A percentile compares a stretch with the other conserved stretches of the same genome.
Evolutionary conservation across 208 protist species (phyloP).

Genomic region (Kentomonas sorsogonicus): DNA sequence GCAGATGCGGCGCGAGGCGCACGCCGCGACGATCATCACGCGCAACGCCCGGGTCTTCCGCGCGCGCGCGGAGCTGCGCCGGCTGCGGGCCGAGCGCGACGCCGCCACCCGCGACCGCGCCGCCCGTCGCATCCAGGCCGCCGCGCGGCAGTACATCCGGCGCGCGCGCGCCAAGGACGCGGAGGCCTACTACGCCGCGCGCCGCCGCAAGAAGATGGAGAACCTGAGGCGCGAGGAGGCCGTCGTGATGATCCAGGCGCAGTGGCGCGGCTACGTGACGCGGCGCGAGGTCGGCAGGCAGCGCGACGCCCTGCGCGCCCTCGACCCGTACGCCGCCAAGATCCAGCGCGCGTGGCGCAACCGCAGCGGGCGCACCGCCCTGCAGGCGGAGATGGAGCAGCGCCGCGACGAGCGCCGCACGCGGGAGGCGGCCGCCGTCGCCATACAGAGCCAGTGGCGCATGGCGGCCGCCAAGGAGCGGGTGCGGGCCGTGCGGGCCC

Average conservation of each 20-base stretch:
- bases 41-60: constrained; percentile 47
- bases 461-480: constrained; percentile 57
- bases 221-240: constrained; percentile 52
- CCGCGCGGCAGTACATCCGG: constrained; percentile 27
- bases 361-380: constrained; percentile 17
- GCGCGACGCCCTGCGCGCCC: constrained; percentile 14
- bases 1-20: constrained; percentile 38
- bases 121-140: constrained; percentile 54
- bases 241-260: constrained; percentile 61
- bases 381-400: constrained; percentile 28
- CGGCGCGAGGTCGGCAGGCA: constrained; percentile 35
- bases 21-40: constrained; percentile 41
- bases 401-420: constrained; percentile 25
- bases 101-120: constrained; percentile 24
- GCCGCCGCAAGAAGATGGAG: constrained; percentile 49
- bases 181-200: constrained; percentile 56
- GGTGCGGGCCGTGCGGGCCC: constrained; percentile 34
- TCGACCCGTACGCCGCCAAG: constrained; percentile 20
- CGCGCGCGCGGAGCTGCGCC: constrained; percentile 37
- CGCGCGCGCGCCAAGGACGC: constrained; percentile 33
- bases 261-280: constrained; percentile 78
- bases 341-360: constrained; percentile 71
- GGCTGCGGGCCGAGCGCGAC: constrained; percentile 33
- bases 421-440: constrained; percentile 35
- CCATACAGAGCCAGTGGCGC: constrained; percentile 85